These are phyloP conservation scores for Xylaria sp. DNA, from an alignment of 2,329 filamentous ascomycete species.

Conservation along the genomic window DNA sequence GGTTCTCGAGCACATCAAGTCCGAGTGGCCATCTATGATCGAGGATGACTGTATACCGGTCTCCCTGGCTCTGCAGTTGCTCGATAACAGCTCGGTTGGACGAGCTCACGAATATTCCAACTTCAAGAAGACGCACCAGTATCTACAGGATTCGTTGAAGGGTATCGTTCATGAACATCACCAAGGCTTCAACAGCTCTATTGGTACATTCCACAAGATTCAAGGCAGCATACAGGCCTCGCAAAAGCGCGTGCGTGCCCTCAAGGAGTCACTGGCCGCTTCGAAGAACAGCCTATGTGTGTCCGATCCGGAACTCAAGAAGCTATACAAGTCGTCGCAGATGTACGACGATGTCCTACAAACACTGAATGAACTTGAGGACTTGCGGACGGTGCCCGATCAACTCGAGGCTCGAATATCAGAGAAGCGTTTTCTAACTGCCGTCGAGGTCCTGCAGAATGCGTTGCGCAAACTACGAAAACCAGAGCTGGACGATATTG, in stretches of 20 bases:
- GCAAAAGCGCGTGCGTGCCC: constrained; percentile 79
- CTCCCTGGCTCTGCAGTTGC: constrained; percentile 90
- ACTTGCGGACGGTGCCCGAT: constrained; percentile 86
- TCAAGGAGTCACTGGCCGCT: constrained; percentile 82
- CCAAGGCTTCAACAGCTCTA: constrained; percentile 98
- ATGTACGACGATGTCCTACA: constrained; percentile 90
- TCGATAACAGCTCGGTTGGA: constrained; percentile 92
- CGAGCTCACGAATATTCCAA: constrained; percentile 85
- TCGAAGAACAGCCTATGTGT: constrained; percentile 82
- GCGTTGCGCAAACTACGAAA: constrained; percentile 82
- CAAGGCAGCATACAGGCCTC: constrained; percentile 90
- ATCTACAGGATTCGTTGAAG: constrained; percentile 92
- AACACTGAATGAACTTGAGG: constrained; percentile 81
- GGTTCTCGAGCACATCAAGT: constrained; percentile 81
- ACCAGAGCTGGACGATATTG: constrained; percentile 89
- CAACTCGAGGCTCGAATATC: constrained; percentile 93
- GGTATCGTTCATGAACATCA: constrained; percentile 98
- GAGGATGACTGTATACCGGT: constrained; percentile 88
- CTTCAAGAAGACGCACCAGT: constrained; percentile 82
- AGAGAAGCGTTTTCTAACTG: constrained; percentile 91
- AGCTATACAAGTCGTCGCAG: constrained; percentile 84
- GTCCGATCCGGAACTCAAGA: constrained; percentile 89
- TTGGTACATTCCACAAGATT: constrained; percentile 98
- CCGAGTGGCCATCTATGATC: constrained; percentile 92
- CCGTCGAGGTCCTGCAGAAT: constrained; percentile 89